phyloP scores from a whole-genome alignment of 1,284 basidiomycete genomes.

The Ceratobasidium sp. region DNA sequence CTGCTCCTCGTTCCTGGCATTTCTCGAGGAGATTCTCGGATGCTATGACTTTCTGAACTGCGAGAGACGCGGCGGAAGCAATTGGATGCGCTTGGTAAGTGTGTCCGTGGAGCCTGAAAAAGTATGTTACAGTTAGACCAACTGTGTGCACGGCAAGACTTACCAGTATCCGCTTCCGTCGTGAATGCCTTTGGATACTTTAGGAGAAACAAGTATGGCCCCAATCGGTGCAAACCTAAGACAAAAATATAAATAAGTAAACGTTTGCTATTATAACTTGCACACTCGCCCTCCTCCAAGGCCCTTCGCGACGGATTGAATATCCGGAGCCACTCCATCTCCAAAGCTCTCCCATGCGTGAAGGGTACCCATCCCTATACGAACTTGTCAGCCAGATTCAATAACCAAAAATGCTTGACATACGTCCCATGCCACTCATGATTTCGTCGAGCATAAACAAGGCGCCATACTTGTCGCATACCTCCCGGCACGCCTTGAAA shows the following conservation, averaged over 20 bases:
- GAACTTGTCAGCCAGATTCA: neutral
- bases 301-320: conserved; percentile 87
- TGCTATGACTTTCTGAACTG: conserved; percentile 78
- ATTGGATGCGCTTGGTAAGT: conserved; percentile 85
- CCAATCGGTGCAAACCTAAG: conserved; percentile 83
- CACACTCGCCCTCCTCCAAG: conserved; percentile 79
- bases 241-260: conserved; percentile 28
- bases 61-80: conserved; percentile 79
- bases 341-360: conserved; percentile 88
- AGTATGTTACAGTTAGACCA: conserved; percentile 31
- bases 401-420: conserved; percentile 50
- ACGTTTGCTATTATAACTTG: neutral
- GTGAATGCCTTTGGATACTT: conserved; percentile 73
- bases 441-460: conserved; percentile 89
- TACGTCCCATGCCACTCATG: conserved; percentile 88
- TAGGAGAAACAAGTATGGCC: conserved; percentile 77
- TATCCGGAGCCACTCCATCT: conserved; percentile 78
- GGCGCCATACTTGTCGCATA: conserved; percentile 87
- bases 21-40: conserved; percentile 75
- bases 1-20: conserved; percentile 68
- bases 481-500: conserved; percentile 82
- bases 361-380: conserved; percentile 78
- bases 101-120: conserved; percentile 71
- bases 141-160: conserved; percentile 11
- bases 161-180: conserved; percentile 73